A percentile compares a stretch with the other conserved stretches of the same genome.
Conservation (phyloP, 768 basidiomycete genomes). For the Russula griseocarnosa region DNA sequence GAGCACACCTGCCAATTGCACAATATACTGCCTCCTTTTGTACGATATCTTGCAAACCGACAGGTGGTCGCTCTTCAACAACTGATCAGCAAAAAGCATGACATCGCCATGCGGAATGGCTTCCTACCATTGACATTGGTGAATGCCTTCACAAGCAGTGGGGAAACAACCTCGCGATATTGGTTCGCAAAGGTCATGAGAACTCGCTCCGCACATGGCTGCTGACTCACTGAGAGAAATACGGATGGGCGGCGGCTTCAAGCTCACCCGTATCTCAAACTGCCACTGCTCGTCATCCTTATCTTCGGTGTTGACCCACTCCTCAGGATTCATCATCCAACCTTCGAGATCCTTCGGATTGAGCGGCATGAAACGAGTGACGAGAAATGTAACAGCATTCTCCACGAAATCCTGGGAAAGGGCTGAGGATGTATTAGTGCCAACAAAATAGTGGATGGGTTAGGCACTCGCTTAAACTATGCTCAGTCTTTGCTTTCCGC, state of each 20-base stretch:
- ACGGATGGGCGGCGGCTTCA: conserved; percentile 30
- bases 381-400: conserved; percentile 67
- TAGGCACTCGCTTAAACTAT: conserved; percentile 50
- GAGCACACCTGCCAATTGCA: conserved; percentile 79
- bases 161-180: conserved; percentile 64
- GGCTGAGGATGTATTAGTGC: conserved; percentile 38
- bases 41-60: conserved; percentile 56
- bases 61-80: conserved; percentile 42
- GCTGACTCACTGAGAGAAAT: conserved; percentile 1
- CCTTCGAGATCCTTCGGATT: conserved; percentile 74
- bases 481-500: conserved; percentile 55
- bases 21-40: conserved; percentile 88
- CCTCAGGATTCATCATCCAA: conserved; percentile 88
- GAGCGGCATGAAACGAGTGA: conserved; percentile 82
- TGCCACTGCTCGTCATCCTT: conserved; percentile 91
- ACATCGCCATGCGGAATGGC: background rate
- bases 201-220: conserved; percentile 95
- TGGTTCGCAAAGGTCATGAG: conserved; percentile 72
- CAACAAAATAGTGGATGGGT: background rate
- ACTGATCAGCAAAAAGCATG: background rate
- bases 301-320: conserved; percentile 89
- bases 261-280: conserved; percentile 75
- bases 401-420: conserved; percentile 68
- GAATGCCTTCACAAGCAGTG: conserved; percentile 59
- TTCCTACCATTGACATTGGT: conserved; percentile 55